Evolutionary conservation across 106 monocot species (phyloP), one percentile per base, ranked within the genome.

Genomic region (Phalaenopsis equestris): DNA sequence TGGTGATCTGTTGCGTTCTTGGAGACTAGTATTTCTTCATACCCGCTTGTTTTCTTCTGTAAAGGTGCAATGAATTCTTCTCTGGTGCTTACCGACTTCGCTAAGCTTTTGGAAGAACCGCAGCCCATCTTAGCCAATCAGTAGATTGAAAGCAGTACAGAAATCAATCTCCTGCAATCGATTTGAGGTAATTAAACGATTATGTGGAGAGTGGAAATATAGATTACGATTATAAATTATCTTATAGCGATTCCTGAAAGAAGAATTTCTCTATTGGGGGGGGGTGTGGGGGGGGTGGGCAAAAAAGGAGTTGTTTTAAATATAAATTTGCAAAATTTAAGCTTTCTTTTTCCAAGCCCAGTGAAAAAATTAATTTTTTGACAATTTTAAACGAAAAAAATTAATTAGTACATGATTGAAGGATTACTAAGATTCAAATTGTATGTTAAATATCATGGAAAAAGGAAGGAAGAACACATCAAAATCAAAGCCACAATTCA

Each of bases 81-180:
- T 74, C 42, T 74, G 42, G 41, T 8, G 42, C 43, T 45, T 43
- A 12, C 42, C 0, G 18, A 74, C 42, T 74, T 76, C 52, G 15
- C 24, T 11, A 49, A 49, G 76, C 12, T 30, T 49, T 76, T 76
- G 52, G 76, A 76, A 76, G 48, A 21, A 24, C 41, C 11, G 30
- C 76, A 76, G 24, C 76, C 76, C 76, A 76, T 76, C 76, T 76
- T 38, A 70, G 38, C 39, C 36, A 38, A 67, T 67, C 67, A 67
- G 56, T 56, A 56, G 14, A 56, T 56, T 2, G 8, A 56, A 56
- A 56, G 8, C 10, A 67, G 15, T 39, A 39, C 38, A 70, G 70
- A 70, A 70, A 70, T 70, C 36, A 70, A 70, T 38, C 11, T 70
- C 37, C 70, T 70, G 70, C 12, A 70, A 41, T 70, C 36, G 39